Evolutionary conservation across 2,329 filamentous ascomycete genomes (phyloP).

Genomic region (Colletotrichum phormii): DNA sequence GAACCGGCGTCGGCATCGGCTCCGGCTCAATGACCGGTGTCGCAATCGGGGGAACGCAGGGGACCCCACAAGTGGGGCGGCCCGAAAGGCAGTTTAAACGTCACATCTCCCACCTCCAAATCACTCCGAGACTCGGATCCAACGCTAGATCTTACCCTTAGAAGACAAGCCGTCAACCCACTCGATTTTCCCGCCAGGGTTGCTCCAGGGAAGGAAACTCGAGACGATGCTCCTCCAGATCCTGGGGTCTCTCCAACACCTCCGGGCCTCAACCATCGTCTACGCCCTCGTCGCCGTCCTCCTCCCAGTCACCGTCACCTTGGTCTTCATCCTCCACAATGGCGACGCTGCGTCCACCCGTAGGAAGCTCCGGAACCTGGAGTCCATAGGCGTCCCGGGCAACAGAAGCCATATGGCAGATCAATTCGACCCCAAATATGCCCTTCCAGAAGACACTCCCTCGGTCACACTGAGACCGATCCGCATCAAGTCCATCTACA

Average conservation of each 20-base stretch:
- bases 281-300: not conserved
- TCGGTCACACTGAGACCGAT: constrained; percentile 13
- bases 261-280: not conserved
- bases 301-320: not conserved
- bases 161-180: not conserved
- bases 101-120: not conserved
- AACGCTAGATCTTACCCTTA: not conserved
- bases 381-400: constrained; percentile 35
- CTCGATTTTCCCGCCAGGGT: not conserved
- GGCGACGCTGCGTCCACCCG: not conserved
- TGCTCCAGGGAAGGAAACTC: not conserved
- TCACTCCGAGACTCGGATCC: not conserved
- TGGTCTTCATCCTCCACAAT: constrained; percentile 3
- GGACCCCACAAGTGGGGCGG: not conserved
- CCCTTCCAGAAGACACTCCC: constrained; percentile 3
- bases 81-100: not conserved
- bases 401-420: constrained; percentile 45
- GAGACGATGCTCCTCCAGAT: not conserved
- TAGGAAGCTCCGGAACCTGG: constrained; percentile 10
- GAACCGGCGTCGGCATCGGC: not conserved
- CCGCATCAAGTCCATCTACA: constrained; percentile 42
- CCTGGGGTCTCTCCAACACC: not conserved
- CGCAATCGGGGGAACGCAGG: not conserved
- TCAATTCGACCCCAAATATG: constrained; percentile 39
- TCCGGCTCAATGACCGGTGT: not conserved